phyloP scores from a whole-genome alignment of 495 filamentous ascomycete genomes.

The Cladorrhinum samala region DNA sequence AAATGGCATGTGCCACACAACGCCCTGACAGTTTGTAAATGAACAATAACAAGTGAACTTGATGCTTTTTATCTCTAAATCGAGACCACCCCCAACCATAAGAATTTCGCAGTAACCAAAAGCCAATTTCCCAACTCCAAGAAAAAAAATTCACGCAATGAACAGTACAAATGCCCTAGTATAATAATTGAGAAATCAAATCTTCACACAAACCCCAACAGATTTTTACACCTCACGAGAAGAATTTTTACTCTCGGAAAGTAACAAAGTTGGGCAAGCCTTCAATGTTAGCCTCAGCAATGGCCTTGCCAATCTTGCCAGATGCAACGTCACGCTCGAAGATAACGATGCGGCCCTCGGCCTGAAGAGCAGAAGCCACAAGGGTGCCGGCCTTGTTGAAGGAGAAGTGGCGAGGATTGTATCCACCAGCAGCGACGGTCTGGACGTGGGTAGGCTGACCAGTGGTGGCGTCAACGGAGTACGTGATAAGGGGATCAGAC shows the following conservation, averaged over 20 bases:
- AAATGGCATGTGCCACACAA: too few species aligned
- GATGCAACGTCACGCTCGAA: slow-evolving; percentile 50
- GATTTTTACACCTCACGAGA: background rate
- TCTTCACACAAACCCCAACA: background rate
- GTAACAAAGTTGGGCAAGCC: slow-evolving; percentile 54
- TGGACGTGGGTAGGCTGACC: slow-evolving; percentile 48
- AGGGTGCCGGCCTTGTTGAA: slow-evolving; percentile 57
- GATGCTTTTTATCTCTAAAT: too few species aligned
- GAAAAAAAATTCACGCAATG: background rate
- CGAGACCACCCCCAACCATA: too few species aligned
- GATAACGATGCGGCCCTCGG: slow-evolving; percentile 52
- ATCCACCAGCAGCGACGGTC: slow-evolving; percentile 51
- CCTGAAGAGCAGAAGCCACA: slow-evolving; percentile 58
- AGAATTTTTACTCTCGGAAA: slow-evolving; percentile 47
- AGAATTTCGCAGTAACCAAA: background rate
- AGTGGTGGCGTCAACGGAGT: slow-evolving; percentile 38
- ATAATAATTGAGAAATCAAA: background rate
- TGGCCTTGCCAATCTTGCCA: slow-evolving; percentile 48
- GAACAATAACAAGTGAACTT: too few species aligned
- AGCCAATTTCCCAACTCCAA: background rate
- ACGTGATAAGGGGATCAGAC: slow-evolving; percentile 43
- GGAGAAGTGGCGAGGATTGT: slow-evolving; percentile 57
- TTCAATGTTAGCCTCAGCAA: slow-evolving; percentile 42
- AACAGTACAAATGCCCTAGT: too few species aligned
- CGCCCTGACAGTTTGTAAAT: too few species aligned